phyloP scores from a whole-genome alignment of 2,329 filamentous ascomycete species.

The Metarhizium rileyi region DNA sequence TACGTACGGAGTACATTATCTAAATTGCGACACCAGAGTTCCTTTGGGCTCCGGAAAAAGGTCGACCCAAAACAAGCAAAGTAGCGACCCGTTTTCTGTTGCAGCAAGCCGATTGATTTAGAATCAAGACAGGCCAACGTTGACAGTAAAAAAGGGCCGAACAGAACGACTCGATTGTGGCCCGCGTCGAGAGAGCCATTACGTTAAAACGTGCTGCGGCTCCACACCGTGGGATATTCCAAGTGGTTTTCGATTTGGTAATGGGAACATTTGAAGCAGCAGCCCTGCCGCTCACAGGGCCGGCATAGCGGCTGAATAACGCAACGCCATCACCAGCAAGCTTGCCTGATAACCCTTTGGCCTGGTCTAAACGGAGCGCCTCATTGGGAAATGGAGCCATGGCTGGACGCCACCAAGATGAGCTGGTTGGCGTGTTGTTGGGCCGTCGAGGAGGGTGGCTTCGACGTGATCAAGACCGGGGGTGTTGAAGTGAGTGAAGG shows the following conservation, averaged over 20 bases:
- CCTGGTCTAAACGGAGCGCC: not conserved
- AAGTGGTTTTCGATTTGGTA: slow-evolving; percentile 38
- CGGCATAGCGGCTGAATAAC: not conserved
- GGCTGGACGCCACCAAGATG: not conserved
- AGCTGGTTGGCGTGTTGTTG: not conserved
- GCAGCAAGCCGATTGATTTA: not conserved
- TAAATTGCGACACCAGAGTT: no score
- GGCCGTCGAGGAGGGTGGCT: not conserved
- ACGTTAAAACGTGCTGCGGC: slow-evolving; percentile 32
- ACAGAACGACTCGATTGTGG: slow-evolving; percentile 20
- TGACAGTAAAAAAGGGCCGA: not conserved
- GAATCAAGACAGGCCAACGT: not conserved
- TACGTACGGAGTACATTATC: no score
- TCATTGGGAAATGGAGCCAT: slow-evolving; percentile 1
- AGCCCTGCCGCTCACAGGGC: slow-evolving; percentile 4
- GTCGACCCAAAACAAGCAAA: not conserved
- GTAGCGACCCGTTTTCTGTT: not conserved
- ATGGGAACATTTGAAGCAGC: slow-evolving; percentile 16
- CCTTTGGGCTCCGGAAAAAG: no score
- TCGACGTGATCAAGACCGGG: not conserved
- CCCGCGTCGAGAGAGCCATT: slow-evolving; percentile 25
- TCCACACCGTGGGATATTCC: slow-evolving; percentile 16
- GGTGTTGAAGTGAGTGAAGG: not conserved
- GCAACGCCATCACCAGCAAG: not conserved
- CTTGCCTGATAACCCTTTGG: not conserved